These are phyloP conservation scores for Melaleuca quinquenervia DNA, from an alignment of 345 rosid species.

Conservation along the genomic window DNA sequence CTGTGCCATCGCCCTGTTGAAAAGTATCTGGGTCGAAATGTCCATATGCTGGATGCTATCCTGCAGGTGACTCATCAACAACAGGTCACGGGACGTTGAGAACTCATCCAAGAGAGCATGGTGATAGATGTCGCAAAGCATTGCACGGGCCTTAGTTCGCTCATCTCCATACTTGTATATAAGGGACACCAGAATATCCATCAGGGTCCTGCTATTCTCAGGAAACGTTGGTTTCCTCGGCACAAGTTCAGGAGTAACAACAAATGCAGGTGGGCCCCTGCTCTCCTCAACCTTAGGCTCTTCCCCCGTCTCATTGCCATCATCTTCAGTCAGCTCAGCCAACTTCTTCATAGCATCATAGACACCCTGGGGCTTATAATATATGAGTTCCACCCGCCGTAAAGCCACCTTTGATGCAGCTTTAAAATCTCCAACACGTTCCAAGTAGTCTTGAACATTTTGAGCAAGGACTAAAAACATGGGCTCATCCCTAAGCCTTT, in stretches of 20 bases:
- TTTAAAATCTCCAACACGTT: slow-evolving; percentile 52
- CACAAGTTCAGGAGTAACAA: slow-evolving; percentile 66
- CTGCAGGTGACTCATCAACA: slow-evolving; percentile 92
- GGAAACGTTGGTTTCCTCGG: slow-evolving; percentile 82
- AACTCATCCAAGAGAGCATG: slow-evolving; percentile 82
- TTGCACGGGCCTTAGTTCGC: slow-evolving; percentile 93
- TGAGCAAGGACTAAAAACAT: slow-evolving; percentile 79
- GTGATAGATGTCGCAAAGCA: slow-evolving; percentile 93
- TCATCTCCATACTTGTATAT: slow-evolving; percentile 92
- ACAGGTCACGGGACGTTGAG: slow-evolving; percentile 63
- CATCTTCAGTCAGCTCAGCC: slow-evolving; percentile 51
- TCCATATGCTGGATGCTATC: slow-evolving; percentile 88
- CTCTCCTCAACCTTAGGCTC: slow-evolving; percentile 40
- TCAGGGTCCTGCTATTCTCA: slow-evolving; percentile 75
- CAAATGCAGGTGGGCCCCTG: slow-evolving; percentile 57
- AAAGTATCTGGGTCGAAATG: slow-evolving; percentile 84
- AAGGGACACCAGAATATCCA: slow-evolving; percentile 77
- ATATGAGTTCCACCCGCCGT: slow-evolving; percentile 70
- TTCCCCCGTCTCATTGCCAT: slow-evolving; percentile 21
- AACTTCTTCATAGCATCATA: slow-evolving; percentile 95
- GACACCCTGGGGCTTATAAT: slow-evolving; percentile 91
- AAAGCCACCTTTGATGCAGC: slow-evolving; percentile 83
- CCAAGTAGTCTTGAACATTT: slow-evolving; percentile 76
- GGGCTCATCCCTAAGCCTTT: slow-evolving; percentile 89
- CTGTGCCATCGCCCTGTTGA: slow-evolving; percentile 94